These are phyloP conservation scores for Quercus tomentella DNA, from an alignment of 331 rosid species.

Conservation along the genomic window DNA sequence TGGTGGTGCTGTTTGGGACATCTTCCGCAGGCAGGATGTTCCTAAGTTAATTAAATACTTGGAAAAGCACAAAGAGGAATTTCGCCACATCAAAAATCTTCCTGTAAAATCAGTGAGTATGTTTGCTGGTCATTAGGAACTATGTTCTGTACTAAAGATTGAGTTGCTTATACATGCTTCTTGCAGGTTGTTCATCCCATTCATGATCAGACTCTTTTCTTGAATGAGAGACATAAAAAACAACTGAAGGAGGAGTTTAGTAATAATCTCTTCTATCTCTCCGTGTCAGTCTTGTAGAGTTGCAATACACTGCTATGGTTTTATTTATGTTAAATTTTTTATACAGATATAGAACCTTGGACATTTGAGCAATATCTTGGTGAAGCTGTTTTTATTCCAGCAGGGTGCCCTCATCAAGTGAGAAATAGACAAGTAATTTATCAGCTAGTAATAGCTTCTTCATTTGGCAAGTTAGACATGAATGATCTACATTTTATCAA, in stretches of 20 bases:
- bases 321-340: not conserved
- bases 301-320: not conserved
- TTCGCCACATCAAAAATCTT: constrained; percentile 43
- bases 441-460: constrained; percentile 1
- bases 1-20: constrained; percentile 80
- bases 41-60: constrained; percentile 54
- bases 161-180: constrained; percentile 22
- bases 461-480: not conserved
- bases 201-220: constrained; percentile 64
- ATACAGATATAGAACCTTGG: constrained; percentile 71
- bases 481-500: not conserved
- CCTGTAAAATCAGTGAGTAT: constrained; percentile 58
- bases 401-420: constrained; percentile 88
- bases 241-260: constrained; percentile 58
- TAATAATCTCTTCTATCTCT: constrained; percentile 22
- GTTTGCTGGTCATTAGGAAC: constrained; percentile 10
- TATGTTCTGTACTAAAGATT: constrained; percentile 5
- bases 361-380: constrained; percentile 74
- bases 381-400: constrained; percentile 77
- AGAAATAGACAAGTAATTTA: constrained; percentile 61
- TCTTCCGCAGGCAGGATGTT: constrained; percentile 68
- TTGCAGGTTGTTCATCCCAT: constrained; percentile 67
- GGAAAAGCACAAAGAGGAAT: constrained; percentile 56
- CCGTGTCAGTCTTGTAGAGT: constrained; percentile 4
- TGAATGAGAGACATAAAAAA: constrained; percentile 57